These are phyloP conservation scores for Entelexis paramagnoliae DNA, from an alignment of 1,139 yeast genomes.

Conservation along the genomic window DNA sequence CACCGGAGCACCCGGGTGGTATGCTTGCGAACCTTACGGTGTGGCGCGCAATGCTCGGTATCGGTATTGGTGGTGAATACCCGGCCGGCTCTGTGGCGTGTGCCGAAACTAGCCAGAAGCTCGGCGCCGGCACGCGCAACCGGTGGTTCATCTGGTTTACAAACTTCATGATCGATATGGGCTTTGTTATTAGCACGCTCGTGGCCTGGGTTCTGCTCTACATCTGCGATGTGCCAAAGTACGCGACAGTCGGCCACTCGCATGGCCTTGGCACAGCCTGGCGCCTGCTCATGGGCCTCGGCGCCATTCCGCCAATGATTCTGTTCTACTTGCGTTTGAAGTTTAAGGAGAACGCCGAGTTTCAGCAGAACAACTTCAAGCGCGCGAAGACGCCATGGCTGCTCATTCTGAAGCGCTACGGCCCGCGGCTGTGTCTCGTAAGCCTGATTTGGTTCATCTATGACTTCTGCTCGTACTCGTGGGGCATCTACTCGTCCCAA, in stretches of 20 bases:
- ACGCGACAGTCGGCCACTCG: conserved; percentile 25
- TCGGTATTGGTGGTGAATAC: conserved; percentile 71
- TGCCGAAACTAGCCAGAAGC: conserved; percentile 74
- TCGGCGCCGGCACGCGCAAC: conserved; percentile 75
- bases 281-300: conserved; percentile 86
- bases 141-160: conserved; percentile 86
- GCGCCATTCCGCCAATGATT: conserved; percentile 80
- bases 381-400: conserved; percentile 51
- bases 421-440: conserved; percentile 66
- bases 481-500: conserved; percentile 47
- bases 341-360: conserved; percentile 63
- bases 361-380: conserved; percentile 60
- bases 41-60: conserved; percentile 76
- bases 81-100: conserved; percentile 92
- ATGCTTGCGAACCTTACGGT: conserved; percentile 52
- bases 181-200: conserved; percentile 74
- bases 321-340: conserved; percentile 67
- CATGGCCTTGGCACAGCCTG: conserved; percentile 71
- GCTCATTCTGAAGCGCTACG: conserved; percentile 65
- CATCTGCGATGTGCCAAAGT: conserved; percentile 49
- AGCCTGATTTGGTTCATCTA: conserved; percentile 82
- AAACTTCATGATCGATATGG: conserved; percentile 75
- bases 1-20: conserved; percentile 29
- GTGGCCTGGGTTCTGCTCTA: conserved; percentile 78
- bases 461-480: conserved; percentile 79